phyloP scores from a whole-genome alignment of 208 protist species.

The Leptomonas pyrrhocoris region DNA sequence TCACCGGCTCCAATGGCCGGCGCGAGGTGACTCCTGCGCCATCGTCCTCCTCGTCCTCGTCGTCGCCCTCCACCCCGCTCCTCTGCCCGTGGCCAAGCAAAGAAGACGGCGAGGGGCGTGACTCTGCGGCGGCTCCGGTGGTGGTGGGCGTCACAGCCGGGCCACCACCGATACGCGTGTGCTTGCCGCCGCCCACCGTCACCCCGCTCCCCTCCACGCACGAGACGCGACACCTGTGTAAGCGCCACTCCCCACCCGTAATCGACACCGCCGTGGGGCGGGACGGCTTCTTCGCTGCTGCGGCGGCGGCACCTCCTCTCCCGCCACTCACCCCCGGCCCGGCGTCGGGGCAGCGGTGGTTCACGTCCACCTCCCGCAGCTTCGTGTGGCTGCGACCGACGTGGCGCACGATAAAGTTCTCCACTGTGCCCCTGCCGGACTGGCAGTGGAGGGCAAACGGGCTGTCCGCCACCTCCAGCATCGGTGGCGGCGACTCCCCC shows the following conservation, averaged over 20 bases:
- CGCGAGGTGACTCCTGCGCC: conserved; percentile 5
- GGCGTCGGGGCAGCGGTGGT: background rate
- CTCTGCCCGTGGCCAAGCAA: background rate
- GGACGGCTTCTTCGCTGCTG: conserved; percentile 44
- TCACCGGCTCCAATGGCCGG: conserved; percentile 45
- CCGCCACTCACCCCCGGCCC: background rate
- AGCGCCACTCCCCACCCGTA: conserved; percentile 71
- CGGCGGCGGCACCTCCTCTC: background rate
- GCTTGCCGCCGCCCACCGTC: conserved; percentile 37
- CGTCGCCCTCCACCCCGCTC: background rate
- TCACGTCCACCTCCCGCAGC: conserved; percentile 12
- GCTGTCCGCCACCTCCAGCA: conserved; percentile 60
- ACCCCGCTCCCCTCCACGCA: conserved; percentile 74
- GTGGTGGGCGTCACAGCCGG: background rate
- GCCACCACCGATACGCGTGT: conserved; percentile 1
- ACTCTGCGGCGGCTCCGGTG: background rate
- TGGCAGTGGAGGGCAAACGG: conserved; percentile 59
- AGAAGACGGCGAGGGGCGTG: background rate
- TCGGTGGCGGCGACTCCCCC: conserved; percentile 67
- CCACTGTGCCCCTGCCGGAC: conserved; percentile 64
- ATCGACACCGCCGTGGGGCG: conserved; percentile 67
- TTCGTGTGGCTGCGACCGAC: conserved; percentile 31
- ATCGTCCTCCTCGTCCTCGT: conserved; percentile 7
- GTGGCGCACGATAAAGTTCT: conserved; percentile 85
- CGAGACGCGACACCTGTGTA: conserved; percentile 76